phyloP scores from a whole-genome alignment of 1,139 yeast genomes.

The Sporopachydermia cereana region DNA sequence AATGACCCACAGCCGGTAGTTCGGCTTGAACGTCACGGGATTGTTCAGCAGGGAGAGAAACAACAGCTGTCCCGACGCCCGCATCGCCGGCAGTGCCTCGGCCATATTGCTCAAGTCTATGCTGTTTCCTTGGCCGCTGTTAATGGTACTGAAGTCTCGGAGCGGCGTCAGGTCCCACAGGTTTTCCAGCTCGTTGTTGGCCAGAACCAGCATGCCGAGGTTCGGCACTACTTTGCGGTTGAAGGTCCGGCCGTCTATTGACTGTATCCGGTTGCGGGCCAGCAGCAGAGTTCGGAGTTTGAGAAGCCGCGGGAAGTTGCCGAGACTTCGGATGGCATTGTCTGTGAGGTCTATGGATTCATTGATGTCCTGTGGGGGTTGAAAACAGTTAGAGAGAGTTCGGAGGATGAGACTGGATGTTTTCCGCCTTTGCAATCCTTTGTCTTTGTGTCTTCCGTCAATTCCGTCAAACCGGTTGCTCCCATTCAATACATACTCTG shows the following conservation, averaged over 20 bases:
- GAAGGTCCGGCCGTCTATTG: slow-evolving; percentile 25
- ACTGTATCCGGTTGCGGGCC: slow-evolving; percentile 43
- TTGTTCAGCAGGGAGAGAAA: slow-evolving; percentile 48
- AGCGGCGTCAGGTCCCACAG: slow-evolving; percentile 32
- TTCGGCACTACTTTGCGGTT: slow-evolving; percentile 28
- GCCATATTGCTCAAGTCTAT: slow-evolving; percentile 39
- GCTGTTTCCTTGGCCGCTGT: slow-evolving; percentile 31
- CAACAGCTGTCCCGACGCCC: slow-evolving; percentile 28
- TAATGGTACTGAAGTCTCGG: slow-evolving; percentile 20
- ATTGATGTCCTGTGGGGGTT: slow-evolving; percentile 24
- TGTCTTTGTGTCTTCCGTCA: no score
- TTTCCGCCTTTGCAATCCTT: no score
- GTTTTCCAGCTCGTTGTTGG: slow-evolving; percentile 37
- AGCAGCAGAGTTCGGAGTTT: slow-evolving; percentile 41
- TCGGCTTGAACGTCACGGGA: slow-evolving; percentile 39
- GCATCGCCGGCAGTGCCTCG: slow-evolving; percentile 28
- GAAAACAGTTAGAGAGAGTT: not conserved
- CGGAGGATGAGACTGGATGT: not conserved
- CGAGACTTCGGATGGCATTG: slow-evolving; percentile 46
- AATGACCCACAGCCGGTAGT: slow-evolving; percentile 50
- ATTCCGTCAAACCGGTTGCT: no score
- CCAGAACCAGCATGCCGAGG: slow-evolving; percentile 38
- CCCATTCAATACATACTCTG: slow-evolving; percentile 14
- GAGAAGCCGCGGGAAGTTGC: slow-evolving; percentile 36
- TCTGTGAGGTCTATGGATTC: slow-evolving; percentile 57